Percentiles rank a stretch among this genome's conserved stretches.
phyloP scores from a whole-genome alignment of 1,284 basidiomycete genomes.

The Malassezia furfur region DNA sequence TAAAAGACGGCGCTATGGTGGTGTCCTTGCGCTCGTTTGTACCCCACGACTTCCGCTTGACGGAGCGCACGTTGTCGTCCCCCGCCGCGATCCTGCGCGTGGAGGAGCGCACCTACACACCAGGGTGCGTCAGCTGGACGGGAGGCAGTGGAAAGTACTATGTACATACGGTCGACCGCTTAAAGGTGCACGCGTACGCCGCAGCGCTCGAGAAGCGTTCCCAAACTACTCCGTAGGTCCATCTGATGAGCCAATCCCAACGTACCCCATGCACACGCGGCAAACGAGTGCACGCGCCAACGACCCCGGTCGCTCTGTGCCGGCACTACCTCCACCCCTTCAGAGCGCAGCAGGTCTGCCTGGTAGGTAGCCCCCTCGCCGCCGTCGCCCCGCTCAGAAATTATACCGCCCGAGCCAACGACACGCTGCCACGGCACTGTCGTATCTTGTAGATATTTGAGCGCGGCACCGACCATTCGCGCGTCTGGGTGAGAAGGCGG shows the following conservation, averaged over 20 bases:
- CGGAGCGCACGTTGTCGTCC: conserved; percentile 45
- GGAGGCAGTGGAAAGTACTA: conserved; percentile 43
- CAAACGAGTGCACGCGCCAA: conserved; percentile 10
- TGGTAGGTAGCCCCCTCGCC: conserved; percentile 33
- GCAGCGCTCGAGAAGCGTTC: not conserved
- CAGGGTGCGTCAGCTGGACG: conserved; percentile 42
- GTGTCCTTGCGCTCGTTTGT: conserved; percentile 55
- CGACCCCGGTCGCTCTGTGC: conserved; percentile 7
- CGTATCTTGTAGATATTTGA: conserved; percentile 33
- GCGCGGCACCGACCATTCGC: conserved; percentile 37
- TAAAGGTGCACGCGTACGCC: conserved; percentile 10
- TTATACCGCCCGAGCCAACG: conserved; percentile 32
- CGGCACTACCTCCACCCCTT: conserved; percentile 28
- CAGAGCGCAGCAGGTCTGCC: conserved; percentile 25
- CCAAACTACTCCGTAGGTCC: not conserved
- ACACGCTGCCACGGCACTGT: conserved; percentile 42
- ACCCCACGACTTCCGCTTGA: conserved; percentile 52
- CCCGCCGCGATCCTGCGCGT: conserved; percentile 42
- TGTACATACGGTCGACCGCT: conserved; percentile 34
- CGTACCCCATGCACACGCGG: conserved; percentile 9
- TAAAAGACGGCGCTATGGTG: conserved; percentile 53
- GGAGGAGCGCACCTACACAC: conserved; percentile 28
- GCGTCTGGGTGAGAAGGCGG: conserved; percentile 19
- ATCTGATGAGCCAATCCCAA: conserved; percentile 3
- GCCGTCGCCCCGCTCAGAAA: conserved; percentile 44